Evolutionary conservation across 2,329 filamentous ascomycete species (phyloP).

Genomic region (Xylaria sp.): DNA sequence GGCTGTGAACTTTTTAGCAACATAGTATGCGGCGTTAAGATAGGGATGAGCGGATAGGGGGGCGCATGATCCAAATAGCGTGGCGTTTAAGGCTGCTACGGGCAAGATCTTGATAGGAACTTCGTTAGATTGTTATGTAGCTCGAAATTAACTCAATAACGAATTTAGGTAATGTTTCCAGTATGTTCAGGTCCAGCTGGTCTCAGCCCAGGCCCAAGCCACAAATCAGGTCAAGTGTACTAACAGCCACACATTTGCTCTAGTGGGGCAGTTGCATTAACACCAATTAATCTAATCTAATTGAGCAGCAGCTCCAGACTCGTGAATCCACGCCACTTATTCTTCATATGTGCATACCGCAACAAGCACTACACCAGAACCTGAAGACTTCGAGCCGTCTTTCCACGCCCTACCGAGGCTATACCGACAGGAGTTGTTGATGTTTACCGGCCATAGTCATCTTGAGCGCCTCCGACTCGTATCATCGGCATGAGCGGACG

Average conservation of each 20-base stretch:
- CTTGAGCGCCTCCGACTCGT: constrained; percentile 48
- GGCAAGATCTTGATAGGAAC: not conserved
- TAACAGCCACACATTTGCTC: constrained; percentile 10
- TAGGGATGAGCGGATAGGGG: constrained; percentile 3
- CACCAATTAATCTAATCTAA: not conserved
- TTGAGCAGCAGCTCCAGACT: not conserved
- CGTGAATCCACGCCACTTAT: constrained; percentile 27
- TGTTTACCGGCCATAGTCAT: constrained; percentile 40
- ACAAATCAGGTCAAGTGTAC: not conserved
- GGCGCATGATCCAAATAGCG: constrained; percentile 29
- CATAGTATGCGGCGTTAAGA: constrained; percentile 21
- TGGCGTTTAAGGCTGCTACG: constrained; percentile 33
- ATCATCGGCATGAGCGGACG: constrained; percentile 51
- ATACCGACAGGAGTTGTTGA: constrained; percentile 37
- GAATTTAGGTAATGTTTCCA: not conserved
- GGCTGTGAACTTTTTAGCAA: constrained; percentile 2
- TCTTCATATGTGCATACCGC: constrained; percentile 18
- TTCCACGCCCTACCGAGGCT: constrained; percentile 8
- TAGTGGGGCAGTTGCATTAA: constrained; percentile 25
- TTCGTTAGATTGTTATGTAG: constrained; percentile 1
- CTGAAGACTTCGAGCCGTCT: constrained; percentile 1
- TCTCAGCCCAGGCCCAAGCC: constrained; percentile 16
- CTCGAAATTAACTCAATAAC: not conserved
- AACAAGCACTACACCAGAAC: constrained; percentile 20
- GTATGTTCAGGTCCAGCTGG: not conserved